Conservation (phyloP, 371 early-diverging fungal genomes). For the Syncephalastrum sp. region DNA sequence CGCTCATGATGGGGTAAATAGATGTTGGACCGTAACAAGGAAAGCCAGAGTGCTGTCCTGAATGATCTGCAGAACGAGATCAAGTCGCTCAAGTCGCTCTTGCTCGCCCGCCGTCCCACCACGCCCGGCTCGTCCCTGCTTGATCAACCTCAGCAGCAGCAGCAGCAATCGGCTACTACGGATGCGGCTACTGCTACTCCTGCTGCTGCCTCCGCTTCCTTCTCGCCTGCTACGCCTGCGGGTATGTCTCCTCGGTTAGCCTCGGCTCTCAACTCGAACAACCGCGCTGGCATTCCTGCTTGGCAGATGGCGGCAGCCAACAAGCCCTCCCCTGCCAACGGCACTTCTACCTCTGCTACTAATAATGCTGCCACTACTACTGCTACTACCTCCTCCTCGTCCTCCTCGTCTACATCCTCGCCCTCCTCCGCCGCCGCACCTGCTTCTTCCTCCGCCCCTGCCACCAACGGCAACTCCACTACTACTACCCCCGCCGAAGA, state of each 20-base stretch:
- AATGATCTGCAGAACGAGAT: conserved; percentile 91
- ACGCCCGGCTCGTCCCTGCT: conserved; percentile 15
- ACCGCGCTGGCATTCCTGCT: conserved; percentile 64
- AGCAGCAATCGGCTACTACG: background rate
- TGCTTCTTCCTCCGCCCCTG: no score
- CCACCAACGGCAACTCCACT: no score
- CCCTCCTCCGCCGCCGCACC: no score
- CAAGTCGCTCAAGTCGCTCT: conserved; percentile 85
- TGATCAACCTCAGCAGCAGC: conserved; percentile 24
- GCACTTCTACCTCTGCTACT: background rate
- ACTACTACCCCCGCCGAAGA: no score
- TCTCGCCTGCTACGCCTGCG: conserved; percentile 12
- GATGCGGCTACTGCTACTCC: background rate
- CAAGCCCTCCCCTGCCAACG: background rate
- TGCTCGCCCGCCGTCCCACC: conserved; percentile 70
- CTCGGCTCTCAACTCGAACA: conserved; percentile 24
- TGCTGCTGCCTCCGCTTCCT: background rate
- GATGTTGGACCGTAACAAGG: conserved; percentile 76
- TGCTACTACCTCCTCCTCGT: no score
- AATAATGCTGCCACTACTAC: background rate
- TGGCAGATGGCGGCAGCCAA: conserved; percentile 69
- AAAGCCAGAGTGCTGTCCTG: conserved; percentile 70
- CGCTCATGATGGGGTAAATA: conserved; percentile 15
- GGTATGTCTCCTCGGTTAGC: conserved; percentile 39
- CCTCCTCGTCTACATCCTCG: no score